Evolutionary conservation across 78 protist genomes (phyloP).

Genomic region (Dictyostelium capitatum): DNA sequence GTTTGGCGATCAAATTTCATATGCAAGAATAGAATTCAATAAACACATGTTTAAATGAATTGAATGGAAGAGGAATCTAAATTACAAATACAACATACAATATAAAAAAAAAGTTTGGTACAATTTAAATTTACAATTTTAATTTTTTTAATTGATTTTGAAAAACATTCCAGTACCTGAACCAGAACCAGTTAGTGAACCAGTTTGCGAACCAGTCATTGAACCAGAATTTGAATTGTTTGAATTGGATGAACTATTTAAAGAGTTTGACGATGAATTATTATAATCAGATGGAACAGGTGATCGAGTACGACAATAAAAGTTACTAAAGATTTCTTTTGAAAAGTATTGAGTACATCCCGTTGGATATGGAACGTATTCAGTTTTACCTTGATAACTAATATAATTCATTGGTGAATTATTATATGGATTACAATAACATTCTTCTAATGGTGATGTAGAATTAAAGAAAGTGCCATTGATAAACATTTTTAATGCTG

Average conservation of each 20-base stretch:
- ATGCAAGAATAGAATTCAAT: no score
- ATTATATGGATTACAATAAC: background rate
- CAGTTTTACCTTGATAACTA: background rate
- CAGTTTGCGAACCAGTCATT: background rate
- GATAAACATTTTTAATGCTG: slow-evolving; percentile 16
- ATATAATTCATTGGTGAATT: slow-evolving; percentile 4
- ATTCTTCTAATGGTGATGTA: background rate
- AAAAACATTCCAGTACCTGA: background rate
- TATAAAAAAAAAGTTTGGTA: no score
- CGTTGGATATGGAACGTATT: background rate
- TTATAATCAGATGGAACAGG: background rate
- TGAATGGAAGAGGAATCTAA: no score
- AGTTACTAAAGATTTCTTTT: background rate
- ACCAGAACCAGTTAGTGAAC: background rate
- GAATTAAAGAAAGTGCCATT: slow-evolving; percentile 35
- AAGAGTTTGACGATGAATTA: background rate
- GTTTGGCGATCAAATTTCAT: no score
- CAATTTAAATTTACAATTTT: no score
- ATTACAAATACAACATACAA: no score
- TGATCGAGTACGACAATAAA: slow-evolving; percentile 6
- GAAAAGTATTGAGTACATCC: slow-evolving; percentile 16
- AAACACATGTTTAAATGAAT: no score
- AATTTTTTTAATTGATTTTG: no score
- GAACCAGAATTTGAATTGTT: background rate
- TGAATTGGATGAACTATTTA: background rate